These are phyloP conservation scores for Kodamaea nitidulidarum DNA, from an alignment of 805 yeast genomes.

Conservation along the genomic window DNA sequence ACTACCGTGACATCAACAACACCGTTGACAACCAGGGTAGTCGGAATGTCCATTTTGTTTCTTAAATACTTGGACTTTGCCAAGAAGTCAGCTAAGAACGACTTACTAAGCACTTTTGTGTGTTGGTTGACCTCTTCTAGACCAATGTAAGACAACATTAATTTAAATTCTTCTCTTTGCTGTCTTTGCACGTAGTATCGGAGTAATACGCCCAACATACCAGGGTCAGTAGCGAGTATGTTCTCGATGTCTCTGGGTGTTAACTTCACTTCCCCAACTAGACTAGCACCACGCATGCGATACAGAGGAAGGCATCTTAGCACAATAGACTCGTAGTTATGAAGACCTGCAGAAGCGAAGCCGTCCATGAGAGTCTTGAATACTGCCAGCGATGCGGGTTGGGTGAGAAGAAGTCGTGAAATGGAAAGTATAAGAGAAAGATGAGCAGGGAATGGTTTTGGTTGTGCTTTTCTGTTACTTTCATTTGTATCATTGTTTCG, in stretches of 20 bases:
- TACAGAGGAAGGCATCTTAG: conserved; percentile 24
- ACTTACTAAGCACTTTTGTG: conserved; percentile 16
- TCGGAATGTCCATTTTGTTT: background rate
- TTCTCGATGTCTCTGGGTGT: background rate
- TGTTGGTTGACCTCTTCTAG: conserved; percentile 22
- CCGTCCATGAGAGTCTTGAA: conserved; percentile 24
- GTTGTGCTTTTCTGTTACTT: background rate
- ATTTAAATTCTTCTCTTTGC: conserved; percentile 18
- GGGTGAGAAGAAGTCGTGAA: background rate
- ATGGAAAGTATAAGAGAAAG: background rate
- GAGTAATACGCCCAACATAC: conserved; percentile 24
- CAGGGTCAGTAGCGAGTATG: conserved; percentile 27
- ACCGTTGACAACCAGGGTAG: background rate
- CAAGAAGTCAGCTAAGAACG: conserved; percentile 20
- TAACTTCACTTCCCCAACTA: background rate
- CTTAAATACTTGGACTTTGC: conserved; percentile 23
- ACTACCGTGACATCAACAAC: conserved; percentile 16
- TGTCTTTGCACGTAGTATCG: conserved; percentile 20
- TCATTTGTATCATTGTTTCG: background rate
- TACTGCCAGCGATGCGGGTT: conserved; percentile 10
- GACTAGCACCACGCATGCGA: conserved; percentile 13
- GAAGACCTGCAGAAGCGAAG: conserved; percentile 20
- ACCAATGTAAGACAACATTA: conserved; percentile 24
- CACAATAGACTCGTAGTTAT: conserved; percentile 26
- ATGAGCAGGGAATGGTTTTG: background rate